A percentile compares a stretch with the other conserved stretches of the same genome.
Evolutionary conservation across 192 early-diverging fungal species (phyloP).

Genomic region (Coemansia sp.): DNA sequence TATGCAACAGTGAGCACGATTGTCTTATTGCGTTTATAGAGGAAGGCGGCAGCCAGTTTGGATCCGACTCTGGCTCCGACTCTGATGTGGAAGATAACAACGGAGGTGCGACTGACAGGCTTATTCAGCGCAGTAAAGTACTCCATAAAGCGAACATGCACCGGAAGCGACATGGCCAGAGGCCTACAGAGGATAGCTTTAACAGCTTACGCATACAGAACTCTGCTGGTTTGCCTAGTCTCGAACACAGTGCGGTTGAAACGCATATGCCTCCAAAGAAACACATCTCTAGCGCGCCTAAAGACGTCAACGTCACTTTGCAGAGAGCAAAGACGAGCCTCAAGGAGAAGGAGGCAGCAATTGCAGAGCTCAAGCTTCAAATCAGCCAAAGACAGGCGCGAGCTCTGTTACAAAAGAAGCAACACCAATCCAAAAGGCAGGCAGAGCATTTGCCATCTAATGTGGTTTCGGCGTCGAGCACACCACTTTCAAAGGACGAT

Average conservation of each 20-base stretch:
- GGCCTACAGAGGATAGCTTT: too few relatives aligned
- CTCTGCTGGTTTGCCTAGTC: not conserved
- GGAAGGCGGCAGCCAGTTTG: slow-evolving; percentile 6
- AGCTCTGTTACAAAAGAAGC: slow-evolving; percentile 26
- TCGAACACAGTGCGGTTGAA: not conserved
- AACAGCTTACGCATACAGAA: slow-evolving; percentile 1
- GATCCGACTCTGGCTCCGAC: slow-evolving; percentile 9
- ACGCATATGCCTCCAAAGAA: not conserved
- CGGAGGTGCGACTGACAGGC: not conserved
- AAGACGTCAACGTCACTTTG: slow-evolving; percentile 10
- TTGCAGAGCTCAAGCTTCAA: slow-evolving; percentile 35
- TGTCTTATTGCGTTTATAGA: slow-evolving; percentile 31
- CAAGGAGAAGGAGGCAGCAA: slow-evolving; percentile 33
- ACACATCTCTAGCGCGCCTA: too few relatives aligned
- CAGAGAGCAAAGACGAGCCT: slow-evolving; percentile 20
- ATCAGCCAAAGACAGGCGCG: slow-evolving; percentile 34
- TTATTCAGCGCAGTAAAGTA: not conserved
- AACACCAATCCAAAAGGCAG: slow-evolving; percentile 15
- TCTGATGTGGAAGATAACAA: slow-evolving; percentile 9
- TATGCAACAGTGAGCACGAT: slow-evolving; percentile 18
- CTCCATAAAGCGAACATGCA: too few relatives aligned
- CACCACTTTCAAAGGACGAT: not conserved
- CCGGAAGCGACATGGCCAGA: too few relatives aligned
- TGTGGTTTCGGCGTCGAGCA: slow-evolving; percentile 5
- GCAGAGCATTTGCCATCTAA: not conserved